Conservation (phyloP, 495 filamentous ascomycete species). For the Parmelia sp. region DNA sequence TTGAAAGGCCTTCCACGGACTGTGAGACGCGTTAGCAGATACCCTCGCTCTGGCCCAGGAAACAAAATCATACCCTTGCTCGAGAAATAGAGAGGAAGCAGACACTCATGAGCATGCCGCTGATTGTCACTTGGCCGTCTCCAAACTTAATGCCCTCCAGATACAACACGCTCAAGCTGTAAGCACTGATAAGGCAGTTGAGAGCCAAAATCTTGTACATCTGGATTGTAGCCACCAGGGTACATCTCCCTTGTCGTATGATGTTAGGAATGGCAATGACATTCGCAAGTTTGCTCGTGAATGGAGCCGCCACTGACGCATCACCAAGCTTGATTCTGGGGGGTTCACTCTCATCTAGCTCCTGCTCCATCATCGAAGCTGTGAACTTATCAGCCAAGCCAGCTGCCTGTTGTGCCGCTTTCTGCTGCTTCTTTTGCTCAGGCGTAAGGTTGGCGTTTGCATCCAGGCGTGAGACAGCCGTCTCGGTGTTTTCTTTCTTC, state of each 20-base stretch:
- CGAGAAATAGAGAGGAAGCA: conserved; percentile 97
- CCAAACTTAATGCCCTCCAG: conserved; percentile 99
- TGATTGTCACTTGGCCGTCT: conserved; percentile 97
- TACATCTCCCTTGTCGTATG: conserved; percentile 93
- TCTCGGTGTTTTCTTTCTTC: conserved; percentile 51
- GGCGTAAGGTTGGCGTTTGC: conserved; percentile 42
- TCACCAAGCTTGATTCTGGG: conserved; percentile 96
- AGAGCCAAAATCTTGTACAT: conserved; percentile 99
- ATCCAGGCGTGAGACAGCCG: conserved; percentile 63
- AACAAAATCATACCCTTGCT: conserved; percentile 57
- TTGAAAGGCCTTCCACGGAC: conserved; percentile 89
- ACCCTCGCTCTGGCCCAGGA: neutral
- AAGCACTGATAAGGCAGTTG: conserved; percentile 97
- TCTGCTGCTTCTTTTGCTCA: conserved; percentile 55
- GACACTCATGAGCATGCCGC: conserved; percentile 99
- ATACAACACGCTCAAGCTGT: conserved; percentile 94
- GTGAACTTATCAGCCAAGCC: conserved; percentile 84
- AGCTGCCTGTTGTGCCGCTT: conserved; percentile 63
- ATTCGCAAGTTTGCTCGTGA: conserved; percentile 95
- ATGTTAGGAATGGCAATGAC: conserved; percentile 98
- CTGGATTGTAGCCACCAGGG: conserved; percentile 95
- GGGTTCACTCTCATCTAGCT: conserved; percentile 82
- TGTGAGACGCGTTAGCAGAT: conserved; percentile 34
- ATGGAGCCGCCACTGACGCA: conserved; percentile 92
- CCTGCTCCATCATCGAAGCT: conserved; percentile 79